phyloP scores from a whole-genome alignment of 108 stramenopile species.

The Stephanodiscus triporus region DNA sequence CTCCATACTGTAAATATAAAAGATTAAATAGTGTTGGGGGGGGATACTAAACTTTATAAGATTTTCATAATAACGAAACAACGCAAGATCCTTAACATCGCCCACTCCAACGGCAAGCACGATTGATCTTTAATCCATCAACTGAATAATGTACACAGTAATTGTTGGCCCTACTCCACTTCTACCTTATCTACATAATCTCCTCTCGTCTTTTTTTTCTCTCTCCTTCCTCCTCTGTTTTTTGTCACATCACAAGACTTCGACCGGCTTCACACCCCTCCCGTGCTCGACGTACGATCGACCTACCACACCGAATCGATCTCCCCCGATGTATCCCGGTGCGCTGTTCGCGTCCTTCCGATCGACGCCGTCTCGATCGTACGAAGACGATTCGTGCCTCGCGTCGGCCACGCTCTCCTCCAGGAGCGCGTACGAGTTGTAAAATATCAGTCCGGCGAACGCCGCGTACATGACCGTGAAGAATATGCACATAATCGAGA shows the following conservation, averaged over 20 bases:
- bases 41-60: too few species aligned
- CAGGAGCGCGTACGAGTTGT: slow-evolving; percentile 54
- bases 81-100: too few species aligned
- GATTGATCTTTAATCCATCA: not conserved
- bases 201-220: not conserved
- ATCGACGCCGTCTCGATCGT: too few species aligned
- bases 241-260: slow-evolving; percentile 17
- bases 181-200: too few species aligned
- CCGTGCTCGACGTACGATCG: slow-evolving; percentile 1
- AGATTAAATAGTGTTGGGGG: too few species aligned
- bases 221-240: too few species aligned
- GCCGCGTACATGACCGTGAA: slow-evolving; percentile 79
- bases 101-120: not conserved
- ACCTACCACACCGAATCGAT: slow-evolving; percentile 38
- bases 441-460: slow-evolving; percentile 71
- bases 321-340: slow-evolving; percentile 41
- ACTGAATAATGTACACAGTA: not conserved
- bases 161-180: not conserved
- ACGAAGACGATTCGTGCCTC: too few species aligned
- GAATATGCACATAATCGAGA: slow-evolving; percentile 81
- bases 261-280: slow-evolving; percentile 27
- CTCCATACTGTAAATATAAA: too few species aligned
- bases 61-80: too few species aligned
- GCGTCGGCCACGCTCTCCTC: slow-evolving; percentile 75
- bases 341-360: slow-evolving; percentile 16